phyloP scores from a whole-genome alignment of 2,329 filamentous ascomycete species.

The Cyphellophora europaea region DNA sequence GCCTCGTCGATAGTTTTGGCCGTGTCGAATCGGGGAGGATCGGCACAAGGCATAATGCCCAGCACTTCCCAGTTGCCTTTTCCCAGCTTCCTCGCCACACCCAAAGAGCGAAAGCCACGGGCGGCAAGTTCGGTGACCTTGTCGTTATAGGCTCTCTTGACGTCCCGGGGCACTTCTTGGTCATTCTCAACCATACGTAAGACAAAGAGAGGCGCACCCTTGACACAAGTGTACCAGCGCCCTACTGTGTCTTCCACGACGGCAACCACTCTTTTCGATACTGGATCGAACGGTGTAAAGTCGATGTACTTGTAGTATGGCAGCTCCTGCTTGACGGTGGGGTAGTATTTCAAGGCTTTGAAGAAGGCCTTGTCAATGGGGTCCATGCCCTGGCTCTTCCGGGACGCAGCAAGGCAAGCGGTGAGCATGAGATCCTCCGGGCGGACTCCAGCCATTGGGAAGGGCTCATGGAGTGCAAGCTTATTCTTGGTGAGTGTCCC shows the following conservation, averaged over 20 bases:
- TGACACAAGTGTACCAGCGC: slow-evolving; percentile 79
- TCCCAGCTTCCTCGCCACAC: slow-evolving; percentile 82
- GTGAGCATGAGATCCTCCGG: slow-evolving; percentile 86
- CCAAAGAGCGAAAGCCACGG: slow-evolving; percentile 88
- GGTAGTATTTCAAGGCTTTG: slow-evolving; percentile 74
- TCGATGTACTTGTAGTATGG: slow-evolving; percentile 77
- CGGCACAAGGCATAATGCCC: slow-evolving; percentile 89
- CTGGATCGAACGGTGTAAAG: slow-evolving; percentile 83
- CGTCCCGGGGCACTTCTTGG: slow-evolving; percentile 63
- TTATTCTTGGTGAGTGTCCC: slow-evolving; percentile 93
- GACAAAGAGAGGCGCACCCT: slow-evolving; percentile 82
- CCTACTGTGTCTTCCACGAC: slow-evolving; percentile 75
- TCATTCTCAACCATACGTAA: slow-evolving; percentile 82
- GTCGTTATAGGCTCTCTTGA: slow-evolving; percentile 81
- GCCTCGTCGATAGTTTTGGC: slow-evolving; percentile 84
- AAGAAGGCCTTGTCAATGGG: slow-evolving; percentile 93
- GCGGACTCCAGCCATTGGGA: slow-evolving; percentile 71
- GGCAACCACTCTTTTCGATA: slow-evolving; percentile 86
- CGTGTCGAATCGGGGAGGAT: slow-evolving; percentile 84
- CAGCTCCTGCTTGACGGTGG: slow-evolving; percentile 68
- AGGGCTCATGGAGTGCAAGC: slow-evolving; percentile 77
- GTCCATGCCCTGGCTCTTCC: slow-evolving; percentile 93
- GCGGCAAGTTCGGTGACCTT: slow-evolving; percentile 86
- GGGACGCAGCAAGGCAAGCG: slow-evolving; percentile 78
- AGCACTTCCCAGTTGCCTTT: slow-evolving; percentile 81